Conservation (phyloP, 164 flowering plant species). For the Euptelea pleiosperma region DNA sequence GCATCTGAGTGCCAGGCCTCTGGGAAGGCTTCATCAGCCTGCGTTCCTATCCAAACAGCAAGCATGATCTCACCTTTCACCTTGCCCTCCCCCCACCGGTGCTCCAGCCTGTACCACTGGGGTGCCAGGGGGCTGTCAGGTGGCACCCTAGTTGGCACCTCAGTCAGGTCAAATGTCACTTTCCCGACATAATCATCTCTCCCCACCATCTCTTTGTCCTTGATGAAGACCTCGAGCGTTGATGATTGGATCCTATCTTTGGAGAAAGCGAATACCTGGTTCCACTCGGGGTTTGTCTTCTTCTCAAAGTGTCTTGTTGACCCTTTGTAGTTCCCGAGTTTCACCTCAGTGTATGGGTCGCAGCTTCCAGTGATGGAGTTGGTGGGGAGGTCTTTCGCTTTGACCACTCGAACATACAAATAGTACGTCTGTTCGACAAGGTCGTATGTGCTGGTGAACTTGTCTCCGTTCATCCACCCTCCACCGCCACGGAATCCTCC, state of each 20-base stretch:
- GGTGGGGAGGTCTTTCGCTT: constrained; percentile 40
- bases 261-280: constrained; percentile 45
- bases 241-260: constrained; percentile 42
- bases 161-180: constrained; percentile 36
- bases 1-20: constrained; percentile 50
- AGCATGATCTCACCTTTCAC: constrained; percentile 44
- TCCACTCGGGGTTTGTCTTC: constrained; percentile 44
- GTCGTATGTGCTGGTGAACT: constrained; percentile 35
- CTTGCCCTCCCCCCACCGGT: constrained; percentile 31
- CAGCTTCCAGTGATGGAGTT: constrained; percentile 29
- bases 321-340: constrained; percentile 49
- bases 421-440: constrained; percentile 44
- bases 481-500: constrained; percentile 31
- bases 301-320: constrained; percentile 38
- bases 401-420: constrained; percentile 43
- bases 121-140: constrained; percentile 55
- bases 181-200: constrained; percentile 44
- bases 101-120: constrained; percentile 49
- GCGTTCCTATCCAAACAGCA: constrained; percentile 53
- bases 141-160: constrained; percentile 44
- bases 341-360: constrained; percentile 47
- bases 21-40: constrained; percentile 48
- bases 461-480: constrained; percentile 30
- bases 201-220: constrained; percentile 42
- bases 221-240: constrained; percentile 33